phyloP scores from a whole-genome alignment of 2,329 filamentous ascomycete genomes.

The Neonectria coccinea region DNA sequence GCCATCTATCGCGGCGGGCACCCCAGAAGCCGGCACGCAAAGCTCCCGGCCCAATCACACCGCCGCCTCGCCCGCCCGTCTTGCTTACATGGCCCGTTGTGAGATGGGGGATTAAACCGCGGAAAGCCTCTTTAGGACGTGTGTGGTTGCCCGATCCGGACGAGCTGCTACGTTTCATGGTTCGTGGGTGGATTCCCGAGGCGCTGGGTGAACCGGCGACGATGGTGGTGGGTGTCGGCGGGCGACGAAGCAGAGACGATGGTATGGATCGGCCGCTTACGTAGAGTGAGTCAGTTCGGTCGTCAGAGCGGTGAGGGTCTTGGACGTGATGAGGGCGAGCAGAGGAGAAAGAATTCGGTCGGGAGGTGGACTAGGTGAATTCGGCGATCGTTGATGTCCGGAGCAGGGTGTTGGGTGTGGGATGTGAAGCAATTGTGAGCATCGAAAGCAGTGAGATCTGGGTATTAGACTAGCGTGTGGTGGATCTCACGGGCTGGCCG shows the following conservation, averaged over 20 bases:
- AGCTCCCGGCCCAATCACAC: conserved; percentile 20
- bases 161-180: conserved; percentile 12
- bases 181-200: neutral
- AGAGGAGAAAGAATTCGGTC: neutral
- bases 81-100: neutral
- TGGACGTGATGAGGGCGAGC: conserved; percentile 2
- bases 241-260: neutral
- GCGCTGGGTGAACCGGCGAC: neutral
- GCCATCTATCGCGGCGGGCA: neutral
- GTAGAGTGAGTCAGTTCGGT: neutral
- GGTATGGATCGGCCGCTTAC: neutral
- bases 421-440: neutral
- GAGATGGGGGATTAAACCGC: too few species aligned
- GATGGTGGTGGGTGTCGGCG: neutral
- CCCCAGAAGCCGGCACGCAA: neutral
- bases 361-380: neutral
- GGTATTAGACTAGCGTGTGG: neutral
- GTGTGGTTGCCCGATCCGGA: neutral
- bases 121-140: conserved; percentile 3
- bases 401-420: neutral
- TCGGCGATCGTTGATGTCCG: conserved; percentile 16
- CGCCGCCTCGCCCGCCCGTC: neutral
- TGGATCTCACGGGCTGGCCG: conserved; percentile 39
- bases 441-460: conserved; percentile 14
- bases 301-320: neutral